A percentile compares a stretch with the other conserved stretches of the same genome.
phyloP scores from a whole-genome alignment of 305 asterid genomes.

The Fraxinus greggii region DNA sequence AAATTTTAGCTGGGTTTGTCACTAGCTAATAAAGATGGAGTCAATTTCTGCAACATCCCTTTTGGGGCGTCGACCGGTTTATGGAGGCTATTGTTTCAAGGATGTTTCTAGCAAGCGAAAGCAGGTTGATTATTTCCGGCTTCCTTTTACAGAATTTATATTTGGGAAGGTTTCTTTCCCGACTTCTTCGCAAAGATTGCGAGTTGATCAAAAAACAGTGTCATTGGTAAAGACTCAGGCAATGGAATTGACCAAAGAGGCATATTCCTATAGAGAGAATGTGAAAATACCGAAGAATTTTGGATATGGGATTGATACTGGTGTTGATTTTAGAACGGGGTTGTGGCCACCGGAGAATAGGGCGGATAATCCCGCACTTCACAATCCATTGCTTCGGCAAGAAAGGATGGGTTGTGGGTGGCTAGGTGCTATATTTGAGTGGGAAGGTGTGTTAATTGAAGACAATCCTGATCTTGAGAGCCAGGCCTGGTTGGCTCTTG shows the following conservation, averaged over 20 bases:
- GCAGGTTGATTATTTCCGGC: constrained; percentile 31
- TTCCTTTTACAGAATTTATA: constrained; percentile 28
- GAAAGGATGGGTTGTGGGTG: constrained; percentile 95
- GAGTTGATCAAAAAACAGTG: constrained; percentile 10
- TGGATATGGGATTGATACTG: constrained; percentile 45
- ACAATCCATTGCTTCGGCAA: constrained; percentile 83
- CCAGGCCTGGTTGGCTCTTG: constrained; percentile 83
- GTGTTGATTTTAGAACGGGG: constrained; percentile 51
- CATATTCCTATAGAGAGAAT: constrained; percentile 45
- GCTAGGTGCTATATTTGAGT: constrained; percentile 90
- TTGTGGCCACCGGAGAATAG: constrained; percentile 81
- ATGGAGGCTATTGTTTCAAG: constrained; percentile 38
- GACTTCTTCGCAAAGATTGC: constrained; percentile 16
- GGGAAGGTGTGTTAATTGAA: constrained; percentile 90
- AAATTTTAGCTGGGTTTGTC: constrained; percentile 21
- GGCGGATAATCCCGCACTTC: constrained; percentile 76
- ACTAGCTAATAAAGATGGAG: constrained; percentile 45
- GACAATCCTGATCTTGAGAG: constrained; percentile 82
- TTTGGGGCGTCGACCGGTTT: constrained; percentile 51
- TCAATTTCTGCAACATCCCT: constrained; percentile 70
- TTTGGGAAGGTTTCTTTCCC: constrained; percentile 29
- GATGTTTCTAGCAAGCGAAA: constrained; percentile 38
- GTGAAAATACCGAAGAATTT: constrained; percentile 49
- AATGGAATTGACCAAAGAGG: constrained; percentile 64
- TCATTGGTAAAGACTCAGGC: constrained; percentile 59